phyloP scores from a whole-genome alignment of 2,329 filamentous ascomycete genomes.

The Ophiostoma quercus region DNA sequence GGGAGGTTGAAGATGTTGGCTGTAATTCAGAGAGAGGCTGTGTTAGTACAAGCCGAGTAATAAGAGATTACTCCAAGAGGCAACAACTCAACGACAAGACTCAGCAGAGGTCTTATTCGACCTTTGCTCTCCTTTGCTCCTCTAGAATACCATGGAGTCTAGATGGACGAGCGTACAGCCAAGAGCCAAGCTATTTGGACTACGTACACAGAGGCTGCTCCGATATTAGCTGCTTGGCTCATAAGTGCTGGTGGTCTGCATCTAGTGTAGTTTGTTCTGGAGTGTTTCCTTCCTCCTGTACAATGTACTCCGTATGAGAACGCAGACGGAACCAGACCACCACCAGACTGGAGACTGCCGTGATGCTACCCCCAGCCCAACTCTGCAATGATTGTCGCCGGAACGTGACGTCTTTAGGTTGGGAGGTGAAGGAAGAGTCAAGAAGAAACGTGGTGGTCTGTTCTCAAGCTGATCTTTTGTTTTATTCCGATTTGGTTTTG shows the following conservation, averaged over 20 bases:
- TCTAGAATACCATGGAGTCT: too few relatives aligned
- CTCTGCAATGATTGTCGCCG: neutral
- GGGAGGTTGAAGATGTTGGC: neutral
- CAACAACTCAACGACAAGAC: neutral
- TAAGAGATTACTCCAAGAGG: neutral
- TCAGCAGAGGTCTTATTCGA: neutral
- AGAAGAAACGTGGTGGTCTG: constrained; percentile 5
- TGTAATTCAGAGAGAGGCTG: too few relatives aligned
- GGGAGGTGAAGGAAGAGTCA: neutral
- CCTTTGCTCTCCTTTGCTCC: too few relatives aligned
- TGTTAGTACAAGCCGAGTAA: too few relatives aligned
- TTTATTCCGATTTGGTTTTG: neutral
- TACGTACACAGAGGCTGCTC: neutral
- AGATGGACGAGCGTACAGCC: neutral
- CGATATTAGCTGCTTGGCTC: constrained; percentile 8
- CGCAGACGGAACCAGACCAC: too few relatives aligned
- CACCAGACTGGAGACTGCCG: neutral
- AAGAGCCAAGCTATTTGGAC: constrained; percentile 5
- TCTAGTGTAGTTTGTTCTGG: neutral
- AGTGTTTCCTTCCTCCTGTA: too few relatives aligned
- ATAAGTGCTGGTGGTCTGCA: neutral
- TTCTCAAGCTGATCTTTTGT: neutral
- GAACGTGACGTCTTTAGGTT: constrained; percentile 2
- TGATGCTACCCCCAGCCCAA: neutral
- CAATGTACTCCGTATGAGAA: too few relatives aligned